These are phyloP conservation scores for Setaria italica DNA, from an alignment of 202 grass and related monocot genomes.

Conservation along the genomic window DNA sequence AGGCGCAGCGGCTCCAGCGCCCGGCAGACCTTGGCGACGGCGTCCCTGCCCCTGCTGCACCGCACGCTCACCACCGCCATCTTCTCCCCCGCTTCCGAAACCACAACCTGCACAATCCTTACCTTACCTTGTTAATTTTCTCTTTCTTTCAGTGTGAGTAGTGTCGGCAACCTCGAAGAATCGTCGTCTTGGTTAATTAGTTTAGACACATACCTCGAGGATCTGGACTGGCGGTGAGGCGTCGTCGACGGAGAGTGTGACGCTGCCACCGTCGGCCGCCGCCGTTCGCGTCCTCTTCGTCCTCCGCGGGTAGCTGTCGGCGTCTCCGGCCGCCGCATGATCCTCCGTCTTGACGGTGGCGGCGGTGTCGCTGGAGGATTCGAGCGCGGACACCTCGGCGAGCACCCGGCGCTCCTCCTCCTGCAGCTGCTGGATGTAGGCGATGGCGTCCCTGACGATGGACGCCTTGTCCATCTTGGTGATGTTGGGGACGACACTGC, in stretches of 20 bases:
- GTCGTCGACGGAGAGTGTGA: neutral
- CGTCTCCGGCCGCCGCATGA: neutral
- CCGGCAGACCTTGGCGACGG: slow-evolving; percentile 57
- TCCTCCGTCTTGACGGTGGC: neutral
- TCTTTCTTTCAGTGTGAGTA: no score
- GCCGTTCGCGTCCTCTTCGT: slow-evolving; percentile 47
- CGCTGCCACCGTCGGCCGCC: neutral
- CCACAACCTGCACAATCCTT: slow-evolving; percentile 48
- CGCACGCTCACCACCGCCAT: slow-evolving; percentile 56
- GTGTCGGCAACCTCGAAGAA: no score
- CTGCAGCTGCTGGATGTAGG: slow-evolving; percentile 72
- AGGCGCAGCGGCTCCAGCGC: slow-evolving; percentile 66
- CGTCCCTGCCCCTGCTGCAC: slow-evolving; percentile 48
- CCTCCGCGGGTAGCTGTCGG: slow-evolving; percentile 19
- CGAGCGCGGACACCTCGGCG: slow-evolving; percentile 53
- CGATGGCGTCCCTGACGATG: slow-evolving; percentile 75
- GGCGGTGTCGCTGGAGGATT: neutral
- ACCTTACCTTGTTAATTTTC: no score
- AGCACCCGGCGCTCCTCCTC: slow-evolving; percentile 62
- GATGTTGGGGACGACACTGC: slow-evolving; percentile 85
- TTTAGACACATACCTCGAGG: slow-evolving; percentile 29
- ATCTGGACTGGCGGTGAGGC: slow-evolving; percentile 31
- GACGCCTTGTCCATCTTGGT: slow-evolving; percentile 96
- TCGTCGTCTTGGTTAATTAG: no score
- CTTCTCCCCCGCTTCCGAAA: slow-evolving; percentile 49